phyloP scores from a whole-genome alignment of 345 rosid species.

The Arabidopsis thaliana region DNA sequence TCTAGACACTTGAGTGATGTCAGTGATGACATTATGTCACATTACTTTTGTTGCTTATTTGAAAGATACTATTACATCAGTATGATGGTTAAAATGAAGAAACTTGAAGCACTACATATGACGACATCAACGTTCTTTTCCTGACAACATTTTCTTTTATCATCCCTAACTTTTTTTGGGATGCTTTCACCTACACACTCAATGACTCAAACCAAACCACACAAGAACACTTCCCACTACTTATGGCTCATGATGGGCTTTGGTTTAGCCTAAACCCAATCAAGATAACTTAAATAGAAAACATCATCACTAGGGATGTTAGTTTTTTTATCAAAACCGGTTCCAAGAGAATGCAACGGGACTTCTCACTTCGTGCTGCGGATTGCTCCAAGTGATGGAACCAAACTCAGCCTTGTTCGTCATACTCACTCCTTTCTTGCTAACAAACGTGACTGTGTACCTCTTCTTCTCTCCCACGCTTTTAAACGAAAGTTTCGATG shows the following conservation, averaged over 20 bases:
- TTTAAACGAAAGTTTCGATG: slow-evolving; percentile 57
- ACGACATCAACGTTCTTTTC: slow-evolving; percentile 15
- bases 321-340: slow-evolving; percentile 37
- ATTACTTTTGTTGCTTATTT: slow-evolving; percentile 7
- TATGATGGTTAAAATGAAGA: neutral
- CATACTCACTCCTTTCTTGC: slow-evolving; percentile 53
- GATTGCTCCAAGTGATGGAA: slow-evolving; percentile 74
- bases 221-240: slow-evolving; percentile 31
- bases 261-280: slow-evolving; percentile 37
- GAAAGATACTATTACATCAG: slow-evolving; percentile 9
- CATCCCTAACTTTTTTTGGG: slow-evolving; percentile 32
- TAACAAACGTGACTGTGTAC: slow-evolving; percentile 74
- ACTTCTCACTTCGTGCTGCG: slow-evolving; percentile 70
- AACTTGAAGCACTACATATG: slow-evolving; percentile 28
- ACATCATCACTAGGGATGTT: slow-evolving; percentile 38
- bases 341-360: slow-evolving; percentile 84
- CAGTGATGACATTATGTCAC: neutral
- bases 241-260: slow-evolving; percentile 30
- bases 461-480: slow-evolving; percentile 73
- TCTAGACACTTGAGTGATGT: slow-evolving; percentile 5
- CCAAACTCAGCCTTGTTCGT: slow-evolving; percentile 61
- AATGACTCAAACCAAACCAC: slow-evolving; percentile 25
- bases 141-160: slow-evolving; percentile 35
- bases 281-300: slow-evolving; percentile 34
- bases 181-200: slow-evolving; percentile 35